Evolutionary conservation across 2,329 filamentous ascomycete genomes (phyloP).

Genomic region (Monosporascus sp.): DNA sequence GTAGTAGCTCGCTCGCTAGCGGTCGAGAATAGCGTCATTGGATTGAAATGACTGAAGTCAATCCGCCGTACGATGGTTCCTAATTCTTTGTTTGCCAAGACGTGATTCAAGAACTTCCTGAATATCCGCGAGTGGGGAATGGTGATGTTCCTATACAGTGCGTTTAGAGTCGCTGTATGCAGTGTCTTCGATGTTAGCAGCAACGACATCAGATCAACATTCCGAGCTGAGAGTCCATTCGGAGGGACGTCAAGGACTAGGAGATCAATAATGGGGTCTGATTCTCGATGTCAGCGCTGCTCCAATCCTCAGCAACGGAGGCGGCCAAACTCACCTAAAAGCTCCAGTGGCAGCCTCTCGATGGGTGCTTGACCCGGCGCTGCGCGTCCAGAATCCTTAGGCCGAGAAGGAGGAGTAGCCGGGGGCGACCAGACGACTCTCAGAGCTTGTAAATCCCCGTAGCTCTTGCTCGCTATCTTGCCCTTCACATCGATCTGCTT

Average conservation of each 20-base stretch:
- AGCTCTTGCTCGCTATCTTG: slow-evolving; percentile 56
- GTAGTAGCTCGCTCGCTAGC: slow-evolving; percentile 70
- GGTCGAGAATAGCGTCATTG: slow-evolving; percentile 68
- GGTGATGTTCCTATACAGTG: slow-evolving; percentile 73
- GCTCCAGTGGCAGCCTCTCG: slow-evolving; percentile 64
- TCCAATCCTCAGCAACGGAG: slow-evolving; percentile 1
- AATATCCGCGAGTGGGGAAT: slow-evolving; percentile 81
- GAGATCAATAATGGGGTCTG: slow-evolving; percentile 69
- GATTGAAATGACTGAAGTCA: slow-evolving; percentile 84
- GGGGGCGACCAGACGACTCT: slow-evolving; percentile 49
- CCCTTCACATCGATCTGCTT: slow-evolving; percentile 56
- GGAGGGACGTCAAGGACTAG: slow-evolving; percentile 67
- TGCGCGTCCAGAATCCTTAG: slow-evolving; percentile 28
- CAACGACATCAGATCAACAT: slow-evolving; percentile 71
- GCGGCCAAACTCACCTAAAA: slow-evolving; percentile 55
- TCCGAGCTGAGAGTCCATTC: slow-evolving; percentile 71
- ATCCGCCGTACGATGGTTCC: slow-evolving; percentile 72
- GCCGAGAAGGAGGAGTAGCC: slow-evolving; percentile 20
- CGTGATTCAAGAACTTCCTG: slow-evolving; percentile 70
- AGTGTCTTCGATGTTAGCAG: slow-evolving; percentile 71
- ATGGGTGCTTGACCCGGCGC: slow-evolving; percentile 49
- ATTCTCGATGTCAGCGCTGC: slow-evolving; percentile 7
- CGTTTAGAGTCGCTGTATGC: slow-evolving; percentile 66
- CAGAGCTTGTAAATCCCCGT: slow-evolving; percentile 52
- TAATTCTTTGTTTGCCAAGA: slow-evolving; percentile 60